phyloP scores from a whole-genome alignment of 106 monocot genomes.

The Cymbidium sinense region DNA sequence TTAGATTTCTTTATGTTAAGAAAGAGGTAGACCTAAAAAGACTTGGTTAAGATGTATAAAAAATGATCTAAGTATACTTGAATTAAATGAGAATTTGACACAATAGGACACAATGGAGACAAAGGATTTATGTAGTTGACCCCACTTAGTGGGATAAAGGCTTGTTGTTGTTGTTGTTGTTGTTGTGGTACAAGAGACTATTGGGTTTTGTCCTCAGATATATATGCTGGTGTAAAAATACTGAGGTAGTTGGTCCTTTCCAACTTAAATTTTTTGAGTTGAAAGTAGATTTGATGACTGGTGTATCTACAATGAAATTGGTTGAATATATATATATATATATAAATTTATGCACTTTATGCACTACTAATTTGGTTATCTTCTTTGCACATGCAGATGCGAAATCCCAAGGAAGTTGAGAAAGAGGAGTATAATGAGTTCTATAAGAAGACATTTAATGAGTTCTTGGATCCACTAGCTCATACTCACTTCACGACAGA shows the following conservation, averaged over 20 bases:
- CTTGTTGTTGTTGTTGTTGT: no score
- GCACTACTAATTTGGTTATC: neutral
- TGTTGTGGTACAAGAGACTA: neutral
- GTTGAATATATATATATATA: no score
- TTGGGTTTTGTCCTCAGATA: neutral
- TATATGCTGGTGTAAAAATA: neutral
- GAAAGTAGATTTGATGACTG: neutral
- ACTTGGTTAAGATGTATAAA: no score
- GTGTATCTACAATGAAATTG: no score
- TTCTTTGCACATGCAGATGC: conserved; percentile 49
- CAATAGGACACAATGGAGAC: no score
- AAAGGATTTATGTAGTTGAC: no score
- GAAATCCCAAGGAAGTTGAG: conserved; percentile 80
- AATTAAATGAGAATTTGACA: no score
- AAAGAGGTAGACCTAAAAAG: no score
- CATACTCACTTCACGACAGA: conserved; percentile 93
- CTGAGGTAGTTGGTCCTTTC: neutral
- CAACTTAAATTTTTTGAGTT: neutral
- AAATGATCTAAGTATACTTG: no score
- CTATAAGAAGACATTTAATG: conserved; percentile 95
- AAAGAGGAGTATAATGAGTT: conserved; percentile 92
- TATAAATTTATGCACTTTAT: no score
- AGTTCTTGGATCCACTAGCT: conserved; percentile 88
- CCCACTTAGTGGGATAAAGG: no score
- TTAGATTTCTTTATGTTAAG: no score